Conservation (phyloP, 148 eudicot genomes). For the Polygonum aviculare region DNA sequence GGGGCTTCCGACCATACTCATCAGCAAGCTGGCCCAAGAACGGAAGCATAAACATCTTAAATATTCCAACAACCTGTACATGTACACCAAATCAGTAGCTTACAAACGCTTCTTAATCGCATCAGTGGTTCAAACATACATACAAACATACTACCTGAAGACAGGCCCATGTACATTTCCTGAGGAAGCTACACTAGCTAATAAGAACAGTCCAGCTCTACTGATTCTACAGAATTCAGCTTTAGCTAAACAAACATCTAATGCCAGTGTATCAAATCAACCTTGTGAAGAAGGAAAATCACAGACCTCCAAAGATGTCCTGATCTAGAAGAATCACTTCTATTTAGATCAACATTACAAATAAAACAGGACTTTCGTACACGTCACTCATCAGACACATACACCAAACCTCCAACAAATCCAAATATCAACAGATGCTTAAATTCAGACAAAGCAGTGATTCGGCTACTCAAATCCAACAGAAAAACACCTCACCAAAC, state of each 20-base stretch:
- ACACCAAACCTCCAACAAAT: background rate
- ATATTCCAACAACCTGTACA: slow-evolving; percentile 67
- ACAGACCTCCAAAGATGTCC: background rate
- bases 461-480: background rate
- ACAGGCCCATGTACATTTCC: background rate
- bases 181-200: background rate
- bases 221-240: background rate
- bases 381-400: background rate
- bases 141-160: background rate
- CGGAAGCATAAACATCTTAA: slow-evolving; percentile 87
- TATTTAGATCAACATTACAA: background rate
- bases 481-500: background rate
- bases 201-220: background rate
- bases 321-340: background rate
- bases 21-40: slow-evolving; percentile 85
- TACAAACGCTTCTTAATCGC: background rate
- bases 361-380: background rate
- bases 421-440: background rate
- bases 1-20: slow-evolving; percentile 86
- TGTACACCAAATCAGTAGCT: background rate
- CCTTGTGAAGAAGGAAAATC: no score
- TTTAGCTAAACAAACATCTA: background rate
- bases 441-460: background rate
- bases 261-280: background rate
- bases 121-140: background rate